A percentile compares a stretch with the other conserved stretches of the same genome.
phyloP scores from a whole-genome alignment of 208 protist genomes.

The Trichomonas vaginalis region DNA sequence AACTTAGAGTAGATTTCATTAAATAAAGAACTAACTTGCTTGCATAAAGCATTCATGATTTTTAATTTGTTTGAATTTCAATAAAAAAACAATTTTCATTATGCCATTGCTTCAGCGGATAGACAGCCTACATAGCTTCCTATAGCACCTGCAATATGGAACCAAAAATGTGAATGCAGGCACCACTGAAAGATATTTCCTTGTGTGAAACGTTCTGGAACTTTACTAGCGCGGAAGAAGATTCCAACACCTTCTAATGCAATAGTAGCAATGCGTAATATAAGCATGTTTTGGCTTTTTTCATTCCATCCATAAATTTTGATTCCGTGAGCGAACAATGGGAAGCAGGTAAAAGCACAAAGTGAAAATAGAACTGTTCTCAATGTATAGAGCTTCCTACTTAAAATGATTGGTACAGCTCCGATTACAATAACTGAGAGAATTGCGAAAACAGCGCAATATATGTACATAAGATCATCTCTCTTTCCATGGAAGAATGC shows the following conservation, averaged over 20 bases:
- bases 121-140: background rate
- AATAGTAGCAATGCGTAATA: background rate
- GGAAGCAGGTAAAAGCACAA: background rate
- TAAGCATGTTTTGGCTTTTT: background rate
- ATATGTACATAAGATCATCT: background rate
- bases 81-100: too few species aligned
- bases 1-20: too few species aligned
- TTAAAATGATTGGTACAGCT: background rate
- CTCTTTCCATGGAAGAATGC: background rate
- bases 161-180: background rate
- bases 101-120: background rate
- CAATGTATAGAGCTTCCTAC: background rate
- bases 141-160: background rate
- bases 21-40: too few species aligned
- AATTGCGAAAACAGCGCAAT: background rate
- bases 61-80: too few species aligned
- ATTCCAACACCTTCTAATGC: background rate
- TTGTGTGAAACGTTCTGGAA: background rate
- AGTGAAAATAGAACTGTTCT: background rate
- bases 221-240: background rate
- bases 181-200: background rate
- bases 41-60: too few species aligned
- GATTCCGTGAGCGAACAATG: background rate
- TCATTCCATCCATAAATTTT: background rate
- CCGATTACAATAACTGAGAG: background rate